Conservation (phyloP, 768 basidiomycete species). For the Leccinum uliginosum region DNA sequence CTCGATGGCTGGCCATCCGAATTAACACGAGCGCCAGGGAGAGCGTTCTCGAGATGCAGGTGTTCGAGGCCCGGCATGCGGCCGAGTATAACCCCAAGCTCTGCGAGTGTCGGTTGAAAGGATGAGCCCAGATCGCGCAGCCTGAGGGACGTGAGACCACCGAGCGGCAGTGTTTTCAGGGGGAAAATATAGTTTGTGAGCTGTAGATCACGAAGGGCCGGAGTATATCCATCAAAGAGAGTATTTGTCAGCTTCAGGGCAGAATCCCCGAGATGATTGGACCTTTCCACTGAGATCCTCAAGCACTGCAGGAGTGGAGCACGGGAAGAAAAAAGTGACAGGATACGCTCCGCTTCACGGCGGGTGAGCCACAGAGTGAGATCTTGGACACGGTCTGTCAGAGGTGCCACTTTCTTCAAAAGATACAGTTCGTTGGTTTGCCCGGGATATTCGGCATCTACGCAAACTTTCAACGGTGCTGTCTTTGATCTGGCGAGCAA, state of each 20-base stretch:
- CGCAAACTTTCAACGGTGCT: slow-evolving; percentile 25
- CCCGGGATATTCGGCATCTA: slow-evolving; percentile 28
- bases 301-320: slow-evolving; percentile 35
- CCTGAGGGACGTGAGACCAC: slow-evolving; percentile 35
- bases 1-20: background rate
- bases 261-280: slow-evolving; percentile 14
- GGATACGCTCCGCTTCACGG: slow-evolving; percentile 23
- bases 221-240: slow-evolving; percentile 31
- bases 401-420: slow-evolving; percentile 30
- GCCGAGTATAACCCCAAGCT: slow-evolving; percentile 32
- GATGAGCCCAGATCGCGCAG: slow-evolving; percentile 26
- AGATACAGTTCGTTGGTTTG: slow-evolving; percentile 24
- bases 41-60: slow-evolving; percentile 34
- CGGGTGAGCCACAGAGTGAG: slow-evolving; percentile 25
- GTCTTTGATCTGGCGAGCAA: slow-evolving; percentile 44
- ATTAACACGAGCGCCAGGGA: slow-evolving; percentile 21
- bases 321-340: slow-evolving; percentile 19
- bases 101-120: slow-evolving; percentile 28
- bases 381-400: slow-evolving; percentile 32
- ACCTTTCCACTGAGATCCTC: slow-evolving; percentile 16
- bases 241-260: slow-evolving; percentile 21
- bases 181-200: slow-evolving; percentile 32
- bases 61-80: slow-evolving; percentile 32
- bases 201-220: slow-evolving; percentile 34
- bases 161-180: slow-evolving; percentile 35